A percentile compares a stretch with the other conserved stretches of the same genome.
Evolutionary conservation across 202 grass and related monocot genomes (phyloP).

Genomic region (Brachypodium distachyon): DNA sequence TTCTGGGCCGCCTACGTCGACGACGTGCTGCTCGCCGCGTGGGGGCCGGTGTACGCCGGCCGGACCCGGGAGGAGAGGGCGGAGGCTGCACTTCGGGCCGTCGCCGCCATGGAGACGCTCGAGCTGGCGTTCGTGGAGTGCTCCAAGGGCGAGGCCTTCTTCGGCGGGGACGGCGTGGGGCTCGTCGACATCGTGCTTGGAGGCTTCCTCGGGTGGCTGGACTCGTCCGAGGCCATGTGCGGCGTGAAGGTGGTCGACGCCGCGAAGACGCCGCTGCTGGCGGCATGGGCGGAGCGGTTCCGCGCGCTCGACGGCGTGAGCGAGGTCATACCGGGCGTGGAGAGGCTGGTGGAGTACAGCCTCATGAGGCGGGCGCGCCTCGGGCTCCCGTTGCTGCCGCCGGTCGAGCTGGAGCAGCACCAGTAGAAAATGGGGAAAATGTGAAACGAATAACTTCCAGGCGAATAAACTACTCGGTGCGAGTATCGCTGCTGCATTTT

Average conservation of each 20-base stretch:
- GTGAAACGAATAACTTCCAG: too few relatives aligned
- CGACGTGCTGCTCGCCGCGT: too few relatives aligned
- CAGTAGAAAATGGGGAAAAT: too few relatives aligned
- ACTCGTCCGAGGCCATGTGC: not conserved
- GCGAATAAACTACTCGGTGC: too few relatives aligned
- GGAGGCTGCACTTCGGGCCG: not conserved
- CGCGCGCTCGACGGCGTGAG: not conserved
- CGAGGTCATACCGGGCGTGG: too few relatives aligned
- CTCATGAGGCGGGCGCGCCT: too few relatives aligned
- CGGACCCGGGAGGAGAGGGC: not conserved
- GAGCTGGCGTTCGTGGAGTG: not conserved
- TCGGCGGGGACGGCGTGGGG: constrained; percentile 7
- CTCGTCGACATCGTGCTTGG: constrained; percentile 26
- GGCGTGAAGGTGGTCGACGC: not conserved
- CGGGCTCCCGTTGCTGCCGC: too few relatives aligned
- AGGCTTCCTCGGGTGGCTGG: constrained; percentile 21
- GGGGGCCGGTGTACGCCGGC: not conserved
- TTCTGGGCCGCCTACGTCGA: constrained; percentile 45
- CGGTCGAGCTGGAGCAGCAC: too few relatives aligned
- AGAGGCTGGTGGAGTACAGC: too few relatives aligned
- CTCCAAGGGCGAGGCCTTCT: constrained; percentile 3
- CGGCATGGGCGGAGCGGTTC: constrained; percentile 22
- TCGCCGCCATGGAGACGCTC: not conserved
- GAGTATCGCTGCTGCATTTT: too few relatives aligned
- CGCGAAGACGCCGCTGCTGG: not conserved